Base-by-base conservation (phyloP, 768 basidiomycete species). In the Auricularia auricula-judae region DNA sequence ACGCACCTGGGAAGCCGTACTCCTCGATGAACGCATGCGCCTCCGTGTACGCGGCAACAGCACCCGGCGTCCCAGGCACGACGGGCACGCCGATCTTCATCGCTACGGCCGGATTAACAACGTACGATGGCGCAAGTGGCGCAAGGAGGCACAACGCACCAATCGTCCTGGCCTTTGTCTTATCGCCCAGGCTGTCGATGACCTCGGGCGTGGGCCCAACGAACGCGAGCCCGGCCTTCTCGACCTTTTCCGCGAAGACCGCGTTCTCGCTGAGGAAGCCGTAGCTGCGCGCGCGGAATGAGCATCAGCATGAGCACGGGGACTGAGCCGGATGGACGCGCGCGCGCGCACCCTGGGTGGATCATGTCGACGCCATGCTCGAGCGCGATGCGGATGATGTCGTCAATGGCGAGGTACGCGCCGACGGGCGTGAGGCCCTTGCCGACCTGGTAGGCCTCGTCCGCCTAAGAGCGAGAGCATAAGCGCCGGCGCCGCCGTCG, bases 281-380 rank as follows among this genome's bases (percentile, higher is more conserved):
- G 73, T 98, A 98, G 64, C 94, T 96, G 70, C 14, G 42, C 62
- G 61, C 61, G 63, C 70, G 33, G 39, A 42, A 14, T 42, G 39
- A 42, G 39, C 29, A 29, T 29, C 29, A 29, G 29, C 29, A 29
- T 29, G 29, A 29, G 29, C 29, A 29, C 65, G 35, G 8, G 34
- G 63, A 63, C 12, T 62, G 18, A 62, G 35, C 44, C 35, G 51
- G 16, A 14, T 21, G 23, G 14, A 14, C 33, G 34, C 54, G 42
- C 36, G 61, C 23, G 29, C 36, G 53, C 81, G 72, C 69, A 93
- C 92, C 95, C 94, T 11, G 94, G 97, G 76, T 98, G 97, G 73
- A 99, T 98, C 97, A 99, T 98, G 74, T 98, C 96, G 33, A 99
- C 97, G 33, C 93, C 95, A 75, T 98, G 94, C 76, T 98, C 95